Evolutionary conservation across 1,284 basidiomycete species (phyloP).

Genomic region (Lentinula novae-zelandiae): DNA sequence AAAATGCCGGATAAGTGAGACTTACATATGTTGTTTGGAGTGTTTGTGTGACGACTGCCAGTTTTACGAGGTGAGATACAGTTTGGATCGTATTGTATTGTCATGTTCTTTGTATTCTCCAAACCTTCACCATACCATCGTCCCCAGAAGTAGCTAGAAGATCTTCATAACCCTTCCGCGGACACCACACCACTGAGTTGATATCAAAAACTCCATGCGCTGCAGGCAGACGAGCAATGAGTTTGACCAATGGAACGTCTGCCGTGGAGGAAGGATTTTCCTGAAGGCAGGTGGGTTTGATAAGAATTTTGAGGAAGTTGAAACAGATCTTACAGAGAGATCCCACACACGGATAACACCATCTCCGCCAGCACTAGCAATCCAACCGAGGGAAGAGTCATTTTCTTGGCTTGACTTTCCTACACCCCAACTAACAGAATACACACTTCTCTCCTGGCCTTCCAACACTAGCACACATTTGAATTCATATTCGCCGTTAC

Average conservation of each 20-base stretch:
- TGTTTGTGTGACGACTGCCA: background rate
- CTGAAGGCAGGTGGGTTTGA: slow-evolving; percentile 18
- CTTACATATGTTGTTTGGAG: background rate
- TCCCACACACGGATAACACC: slow-evolving; percentile 76
- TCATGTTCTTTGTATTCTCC: slow-evolving; percentile 35
- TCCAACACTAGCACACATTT: slow-evolving; percentile 51
- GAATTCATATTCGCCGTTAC: slow-evolving; percentile 53
- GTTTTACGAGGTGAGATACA: background rate
- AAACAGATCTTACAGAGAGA: slow-evolving; percentile 44
- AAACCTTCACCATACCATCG: slow-evolving; percentile 71
- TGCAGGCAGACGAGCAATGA: slow-evolving; percentile 49
- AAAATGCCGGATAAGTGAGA: background rate
- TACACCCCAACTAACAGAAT: slow-evolving; percentile 74
- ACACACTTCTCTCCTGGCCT: slow-evolving; percentile 73
- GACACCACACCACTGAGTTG: slow-evolving; percentile 79
- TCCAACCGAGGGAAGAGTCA: slow-evolving; percentile 57
- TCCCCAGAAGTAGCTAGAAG: slow-evolving; percentile 78
- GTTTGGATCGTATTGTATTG: background rate
- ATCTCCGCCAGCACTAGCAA: slow-evolving; percentile 75
- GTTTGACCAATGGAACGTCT: slow-evolving; percentile 31
- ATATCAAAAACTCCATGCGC: slow-evolving; percentile 78
- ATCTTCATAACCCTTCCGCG: slow-evolving; percentile 52
- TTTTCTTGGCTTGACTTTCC: slow-evolving; percentile 28
- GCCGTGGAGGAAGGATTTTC: slow-evolving; percentile 19
- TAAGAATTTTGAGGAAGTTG: slow-evolving; percentile 1